Evolutionary conservation across 208 protist genomes (phyloP).

Genomic region (Crithidia bombi): DNA sequence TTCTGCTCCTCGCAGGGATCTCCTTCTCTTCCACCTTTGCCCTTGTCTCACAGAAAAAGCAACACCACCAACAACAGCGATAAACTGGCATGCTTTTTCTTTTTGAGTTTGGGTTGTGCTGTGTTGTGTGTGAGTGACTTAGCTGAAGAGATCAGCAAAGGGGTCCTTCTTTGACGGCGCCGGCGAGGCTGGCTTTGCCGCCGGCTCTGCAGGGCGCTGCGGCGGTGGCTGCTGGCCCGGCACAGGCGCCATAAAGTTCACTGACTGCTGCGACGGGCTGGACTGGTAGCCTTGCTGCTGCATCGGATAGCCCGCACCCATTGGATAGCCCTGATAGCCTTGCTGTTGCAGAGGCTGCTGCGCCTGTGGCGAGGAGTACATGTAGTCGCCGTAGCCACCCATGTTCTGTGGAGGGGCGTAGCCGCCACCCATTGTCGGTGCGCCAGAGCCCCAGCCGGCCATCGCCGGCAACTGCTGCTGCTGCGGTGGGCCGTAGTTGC

Average conservation of each 20-base stretch:
- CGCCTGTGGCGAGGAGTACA: conserved; percentile 5
- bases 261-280: conserved; percentile 21
- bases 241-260: conserved; percentile 60
- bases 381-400: conserved; percentile 17
- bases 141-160: conserved; percentile 79
- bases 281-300: conserved; percentile 27
- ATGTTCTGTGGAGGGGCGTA: conserved; percentile 21
- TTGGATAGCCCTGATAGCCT: conserved; percentile 4
- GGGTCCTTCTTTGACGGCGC: conserved; percentile 51
- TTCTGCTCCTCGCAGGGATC: too few species aligned
- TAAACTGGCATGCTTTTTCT: background rate
- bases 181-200: conserved; percentile 5
- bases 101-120: too few species aligned
- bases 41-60: background rate
- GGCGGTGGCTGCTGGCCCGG: conserved; percentile 39
- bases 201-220: background rate
- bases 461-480: conserved; percentile 18
- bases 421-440: conserved; percentile 14
- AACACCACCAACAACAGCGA: background rate
- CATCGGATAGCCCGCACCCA: conserved; percentile 24
- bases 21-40: too few species aligned
- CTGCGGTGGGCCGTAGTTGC: conserved; percentile 19
- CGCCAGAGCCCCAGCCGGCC: conserved; percentile 28
- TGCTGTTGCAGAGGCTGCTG: conserved; percentile 25
- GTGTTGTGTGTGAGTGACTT: too few species aligned